Evolutionary conservation across 2,329 filamentous ascomycete genomes (phyloP).

Genomic region (Fusarium newnesense): DNA sequence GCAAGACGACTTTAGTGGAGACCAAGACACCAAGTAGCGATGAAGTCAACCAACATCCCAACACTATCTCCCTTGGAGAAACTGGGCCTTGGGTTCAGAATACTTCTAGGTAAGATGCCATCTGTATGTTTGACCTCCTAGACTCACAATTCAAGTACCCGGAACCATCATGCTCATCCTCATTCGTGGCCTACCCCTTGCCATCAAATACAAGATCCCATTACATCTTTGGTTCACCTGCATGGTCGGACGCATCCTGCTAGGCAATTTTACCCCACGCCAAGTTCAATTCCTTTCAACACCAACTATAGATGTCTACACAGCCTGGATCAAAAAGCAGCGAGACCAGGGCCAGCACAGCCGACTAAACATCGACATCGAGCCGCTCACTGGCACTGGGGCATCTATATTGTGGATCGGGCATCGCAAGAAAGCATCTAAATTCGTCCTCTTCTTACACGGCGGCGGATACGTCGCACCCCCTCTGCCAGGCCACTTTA

Average conservation of each 20-base stretch:
- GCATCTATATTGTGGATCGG: background rate
- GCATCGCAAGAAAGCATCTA: background rate
- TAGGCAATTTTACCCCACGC: background rate
- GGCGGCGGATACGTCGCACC: background rate
- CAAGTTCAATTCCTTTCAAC: background rate
- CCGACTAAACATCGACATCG: background rate
- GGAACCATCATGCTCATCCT: background rate
- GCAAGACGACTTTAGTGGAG: background rate
- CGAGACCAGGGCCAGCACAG: background rate
- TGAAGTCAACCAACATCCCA: background rate
- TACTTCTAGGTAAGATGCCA: fast-evolving
- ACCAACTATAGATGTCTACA: background rate
- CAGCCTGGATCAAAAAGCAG: background rate
- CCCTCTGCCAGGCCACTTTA: background rate
- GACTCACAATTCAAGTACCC: background rate
- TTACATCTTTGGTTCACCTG: background rate
- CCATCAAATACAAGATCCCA: background rate
- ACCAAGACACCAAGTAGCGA: background rate
- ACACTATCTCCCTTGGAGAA: background rate
- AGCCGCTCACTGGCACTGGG: background rate
- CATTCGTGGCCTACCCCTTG: background rate
- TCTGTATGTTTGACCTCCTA: fast-evolving
- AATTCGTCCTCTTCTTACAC: background rate
- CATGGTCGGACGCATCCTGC: background rate
- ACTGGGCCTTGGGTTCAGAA: fast-evolving